Conservation (phyloP, 352 stramenopile species). For the Globisporangium mamillatum region DNA sequence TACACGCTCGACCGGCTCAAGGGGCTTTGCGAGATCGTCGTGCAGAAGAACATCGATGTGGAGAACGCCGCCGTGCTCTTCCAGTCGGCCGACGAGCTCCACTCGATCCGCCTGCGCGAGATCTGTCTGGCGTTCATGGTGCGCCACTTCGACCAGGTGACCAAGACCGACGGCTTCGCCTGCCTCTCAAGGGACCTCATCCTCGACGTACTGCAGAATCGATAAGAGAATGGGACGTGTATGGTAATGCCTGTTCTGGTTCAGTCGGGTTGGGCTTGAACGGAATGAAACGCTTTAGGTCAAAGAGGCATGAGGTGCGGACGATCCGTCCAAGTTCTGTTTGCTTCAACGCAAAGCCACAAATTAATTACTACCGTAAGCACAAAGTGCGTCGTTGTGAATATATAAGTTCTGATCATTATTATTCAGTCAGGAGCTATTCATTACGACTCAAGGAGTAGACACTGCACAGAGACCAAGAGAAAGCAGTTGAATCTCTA, state of each 20-base stretch:
- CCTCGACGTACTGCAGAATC: slow-evolving; percentile 86
- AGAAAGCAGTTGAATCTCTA: not conserved
- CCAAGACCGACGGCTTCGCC: slow-evolving; percentile 88
- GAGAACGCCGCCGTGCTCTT: slow-evolving; percentile 87
- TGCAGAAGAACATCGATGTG: slow-evolving; percentile 87
- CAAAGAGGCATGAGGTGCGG: no score
- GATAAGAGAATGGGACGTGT: slow-evolving; percentile 34
- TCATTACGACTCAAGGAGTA: not conserved
- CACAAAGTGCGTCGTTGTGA: slow-evolving; percentile 6
- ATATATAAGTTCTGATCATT: slow-evolving; percentile 11
- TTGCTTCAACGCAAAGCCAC: no score
- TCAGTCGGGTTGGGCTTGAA: no score
- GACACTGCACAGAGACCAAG: no score
- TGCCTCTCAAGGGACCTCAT: slow-evolving; percentile 85
- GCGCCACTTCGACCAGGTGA: slow-evolving; percentile 89
- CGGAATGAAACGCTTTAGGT: no score
- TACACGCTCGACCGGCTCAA: slow-evolving; percentile 95
- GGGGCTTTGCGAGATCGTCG: slow-evolving; percentile 87
- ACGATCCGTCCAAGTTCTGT: no score
- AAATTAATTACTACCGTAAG: no score
- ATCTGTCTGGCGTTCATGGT: slow-evolving; percentile 90
- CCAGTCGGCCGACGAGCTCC: slow-evolving; percentile 83
- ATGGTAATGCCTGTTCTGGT: no score
- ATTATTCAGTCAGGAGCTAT: not conserved
- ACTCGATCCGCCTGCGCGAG: slow-evolving; percentile 79